Conservation (phyloP, 148 eudicot species). For the Silene conica region DNA sequence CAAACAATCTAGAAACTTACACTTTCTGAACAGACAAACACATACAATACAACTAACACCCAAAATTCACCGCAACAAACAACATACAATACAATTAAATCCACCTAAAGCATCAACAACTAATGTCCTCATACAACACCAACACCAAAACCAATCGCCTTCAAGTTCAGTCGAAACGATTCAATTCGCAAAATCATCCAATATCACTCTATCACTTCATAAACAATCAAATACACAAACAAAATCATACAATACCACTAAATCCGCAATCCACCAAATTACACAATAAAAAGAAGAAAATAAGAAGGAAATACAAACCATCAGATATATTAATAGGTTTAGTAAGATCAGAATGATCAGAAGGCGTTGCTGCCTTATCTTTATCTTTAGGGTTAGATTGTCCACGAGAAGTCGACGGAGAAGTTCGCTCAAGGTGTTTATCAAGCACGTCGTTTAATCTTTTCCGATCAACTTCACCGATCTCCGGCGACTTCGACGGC, state of each 20-base stretch:
- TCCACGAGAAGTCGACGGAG: conserved; percentile 62
- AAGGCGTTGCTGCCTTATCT: conserved; percentile 38
- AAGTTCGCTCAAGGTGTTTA: conserved; percentile 62
- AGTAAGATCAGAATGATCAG: conserved; percentile 35
- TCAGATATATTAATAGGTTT: conserved; percentile 51
- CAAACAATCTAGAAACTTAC: not conserved
- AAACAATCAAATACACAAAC: not conserved
- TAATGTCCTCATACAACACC: not conserved
- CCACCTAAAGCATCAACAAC: too few species aligned
- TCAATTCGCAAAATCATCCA: too few species aligned
- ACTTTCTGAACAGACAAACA: not conserved
- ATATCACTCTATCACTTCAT: not conserved
- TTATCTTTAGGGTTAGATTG: conserved; percentile 16
- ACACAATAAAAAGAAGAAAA: not conserved
- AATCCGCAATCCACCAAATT: not conserved
- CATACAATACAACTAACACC: too few species aligned
- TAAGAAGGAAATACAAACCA: conserved; percentile 39
- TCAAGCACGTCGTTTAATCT: conserved; percentile 65
- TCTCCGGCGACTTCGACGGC: conserved; percentile 42
- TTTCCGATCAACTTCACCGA: conserved; percentile 62
- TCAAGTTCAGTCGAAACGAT: not conserved
- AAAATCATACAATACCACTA: too few species aligned
- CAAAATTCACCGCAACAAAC: too few species aligned
- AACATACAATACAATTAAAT: not conserved
- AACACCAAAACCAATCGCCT: not conserved